Conservation (phyloP, 2,329 filamentous ascomycete species). For the Cercospora brassicicola region DNA sequence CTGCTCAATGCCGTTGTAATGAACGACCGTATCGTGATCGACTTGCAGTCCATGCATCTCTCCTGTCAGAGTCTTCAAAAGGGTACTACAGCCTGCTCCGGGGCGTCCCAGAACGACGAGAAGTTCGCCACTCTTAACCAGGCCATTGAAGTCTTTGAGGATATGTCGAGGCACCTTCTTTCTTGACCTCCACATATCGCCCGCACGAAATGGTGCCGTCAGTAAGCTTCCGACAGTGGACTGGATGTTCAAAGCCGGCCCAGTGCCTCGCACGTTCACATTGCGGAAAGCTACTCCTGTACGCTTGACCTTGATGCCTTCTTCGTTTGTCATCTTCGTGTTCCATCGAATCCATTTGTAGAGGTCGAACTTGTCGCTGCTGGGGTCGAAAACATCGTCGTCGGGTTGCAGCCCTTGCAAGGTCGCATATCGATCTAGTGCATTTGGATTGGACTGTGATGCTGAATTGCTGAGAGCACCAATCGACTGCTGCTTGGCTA, state of each 20-base stretch:
- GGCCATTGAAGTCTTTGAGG: constrained; percentile 54
- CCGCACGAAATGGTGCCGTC: constrained; percentile 47
- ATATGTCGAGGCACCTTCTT: constrained; percentile 56
- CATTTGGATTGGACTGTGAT: neutral
- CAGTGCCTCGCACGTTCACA: constrained; percentile 63
- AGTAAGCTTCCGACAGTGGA: constrained; percentile 59
- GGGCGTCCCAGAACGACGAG: constrained; percentile 46
- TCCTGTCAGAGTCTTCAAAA: constrained; percentile 78
- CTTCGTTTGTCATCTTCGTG: neutral
- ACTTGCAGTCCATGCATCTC: constrained; percentile 77
- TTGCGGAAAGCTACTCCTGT: constrained; percentile 63
- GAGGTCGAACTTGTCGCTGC: constrained; percentile 10
- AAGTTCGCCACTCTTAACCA: constrained; percentile 50
- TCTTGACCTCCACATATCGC: constrained; percentile 54
- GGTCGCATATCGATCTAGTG: constrained; percentile 9
- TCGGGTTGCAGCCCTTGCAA: neutral
- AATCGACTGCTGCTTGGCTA: neutral
- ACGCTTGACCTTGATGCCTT: constrained; percentile 9
- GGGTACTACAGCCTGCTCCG: constrained; percentile 67
- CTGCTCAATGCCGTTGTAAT: constrained; percentile 74
- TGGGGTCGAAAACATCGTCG: constrained; percentile 8
- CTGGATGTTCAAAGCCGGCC: constrained; percentile 65
- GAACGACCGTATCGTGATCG: constrained; percentile 68
- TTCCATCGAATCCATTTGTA: constrained; percentile 11
- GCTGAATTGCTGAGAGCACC: neutral